Evolutionary conservation across 495 filamentous ascomycete species (phyloP), one percentile per base, ranked within the genome.

Genomic region (Ramalina intermedia): DNA sequence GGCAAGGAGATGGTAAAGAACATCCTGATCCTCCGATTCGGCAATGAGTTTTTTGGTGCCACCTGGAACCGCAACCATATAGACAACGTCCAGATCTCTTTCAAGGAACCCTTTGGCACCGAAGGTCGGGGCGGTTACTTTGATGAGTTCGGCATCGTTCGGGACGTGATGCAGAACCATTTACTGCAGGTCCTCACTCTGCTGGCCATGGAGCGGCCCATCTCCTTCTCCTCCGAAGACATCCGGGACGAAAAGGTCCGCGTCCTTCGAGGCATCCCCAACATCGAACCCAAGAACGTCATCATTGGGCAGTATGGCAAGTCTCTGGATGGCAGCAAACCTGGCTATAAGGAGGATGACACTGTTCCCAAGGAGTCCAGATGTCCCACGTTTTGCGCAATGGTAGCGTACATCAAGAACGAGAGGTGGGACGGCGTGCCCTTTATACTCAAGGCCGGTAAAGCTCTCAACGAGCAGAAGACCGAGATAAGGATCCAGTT

Each of bases 1-100:
- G 93, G 93, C 57, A 99, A 99, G 78, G 93, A 99, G 73, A 99
- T 99, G 93, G 93, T 99, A 48, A 99, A 99, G 78, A 99, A 99
- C 66, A 93, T 99, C 59, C 78, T 99, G 47, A 95, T 99, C 56
- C 79, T 99, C 52, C 78, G 93, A 56, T 99, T 99, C 65, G 93
- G 91, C 55, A 99, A 99, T 68, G 88, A 95, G 60, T 96, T 99
- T 75, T 93, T 99, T 58, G 88, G 89, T 48, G 93, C 93, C 42
- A 96, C 91, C 47, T 99, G 93, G 93, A 96, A 96, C 72, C 80
- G 91, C 49, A 89, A 95, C 65, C 91, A 99, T 73, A 99, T 99
- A 71, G 91, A 96, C 69, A 99, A 96, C 55, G 87, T 99, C 43
- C 62, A 84, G 75, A 96, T 98, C 62, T 84, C 93, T 41, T 99